Percentiles rank a stretch among this genome's conserved stretches.
These are phyloP conservation scores for Phytopythium cucurbitacearum DNA, from an alignment of 352 stramenopile species.

Conservation along the genomic window DNA sequence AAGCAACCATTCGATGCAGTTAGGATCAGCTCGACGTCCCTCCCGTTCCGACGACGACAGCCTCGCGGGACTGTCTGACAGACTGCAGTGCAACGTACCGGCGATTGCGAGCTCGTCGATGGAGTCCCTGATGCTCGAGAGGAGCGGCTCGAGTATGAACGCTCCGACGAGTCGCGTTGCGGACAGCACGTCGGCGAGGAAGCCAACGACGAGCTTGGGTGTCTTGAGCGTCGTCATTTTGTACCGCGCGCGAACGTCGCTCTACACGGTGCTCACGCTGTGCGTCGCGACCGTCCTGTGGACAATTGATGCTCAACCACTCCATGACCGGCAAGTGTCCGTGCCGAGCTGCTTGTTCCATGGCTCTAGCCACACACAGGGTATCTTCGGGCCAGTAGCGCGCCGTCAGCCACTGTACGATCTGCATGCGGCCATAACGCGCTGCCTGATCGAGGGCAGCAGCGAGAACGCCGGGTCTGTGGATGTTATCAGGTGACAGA, in stretches of 20 bases:
- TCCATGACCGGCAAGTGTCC: conserved; percentile 18
- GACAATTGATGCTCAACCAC: conserved; percentile 11
- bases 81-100: conserved; percentile 27
- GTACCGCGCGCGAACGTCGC: conserved; percentile 64
- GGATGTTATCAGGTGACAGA: not conserved
- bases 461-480: conserved; percentile 12
- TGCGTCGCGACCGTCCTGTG: conserved; percentile 22
- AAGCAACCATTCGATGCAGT: not conserved
- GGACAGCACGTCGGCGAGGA: conserved; percentile 82
- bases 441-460: conserved; percentile 11
- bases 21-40: not conserved
- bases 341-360: conserved; percentile 19
- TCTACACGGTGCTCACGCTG: conserved; percentile 43
- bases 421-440: conserved; percentile 12
- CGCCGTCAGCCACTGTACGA: conserved; percentile 24
- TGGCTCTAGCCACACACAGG: conserved; percentile 20
- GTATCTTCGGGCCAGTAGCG: conserved; percentile 10
- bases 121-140: conserved; percentile 85
- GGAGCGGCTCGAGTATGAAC: conserved; percentile 91
- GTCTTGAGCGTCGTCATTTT: conserved; percentile 80
- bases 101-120: conserved; percentile 87
- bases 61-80: not conserved
- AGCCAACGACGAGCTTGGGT: conserved; percentile 88
- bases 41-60: not conserved
- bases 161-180: conserved; percentile 84